Evolutionary conservation across 805 yeast genomes (phyloP), one percentile per base, ranked within the genome.

Genomic region (Teunomyces funiuensis): DNA sequence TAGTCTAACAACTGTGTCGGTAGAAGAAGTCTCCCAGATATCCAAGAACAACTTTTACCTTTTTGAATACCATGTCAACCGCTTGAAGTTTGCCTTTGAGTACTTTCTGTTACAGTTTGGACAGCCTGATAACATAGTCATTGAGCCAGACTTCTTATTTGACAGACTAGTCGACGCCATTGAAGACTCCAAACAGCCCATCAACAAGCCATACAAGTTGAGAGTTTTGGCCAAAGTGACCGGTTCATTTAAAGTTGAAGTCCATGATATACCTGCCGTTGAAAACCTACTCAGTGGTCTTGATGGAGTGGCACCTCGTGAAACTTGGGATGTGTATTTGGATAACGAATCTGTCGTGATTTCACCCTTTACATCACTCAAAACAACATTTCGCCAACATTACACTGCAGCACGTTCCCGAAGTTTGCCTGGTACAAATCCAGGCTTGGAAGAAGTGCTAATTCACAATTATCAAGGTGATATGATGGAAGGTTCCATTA

Each of bases 301-400:
- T 11, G 30, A 43, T 4, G 37, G 16, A 10, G 28, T 14, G 1
- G 33, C 18, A 13, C 28, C 40, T 5, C 23, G 34, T 10, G 6
- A 20, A 2, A 9, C 41, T 8, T 89, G 85, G 82, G 77, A 72
- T 15, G 80, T 88, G 0, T 80, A 78, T 52, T 53, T 89, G 3
- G 91, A 85, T 55, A 54, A 66, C 0, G 61, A 70, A 22, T 69
- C 80, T 1, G 71, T 77, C 1, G 49, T 73, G 33, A 74, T 79
- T 1, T 79, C 95, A 2, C 86, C 87, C 2, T 87, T 85, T 61
- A 88, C 96, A 0, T 83, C 95, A 4, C 85, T 89, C 65, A 91
- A 91, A 59, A 91, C 98, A 0, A 86, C 97, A 0, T 63, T 70
- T 17, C 71, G 99, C 47, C 67, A 66, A 3, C 78, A 73, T 34